Evolutionary conservation across 805 yeast genomes (phyloP), one percentile per base, ranked within the genome.

Genomic region (Tetrapisispora phaffii): DNA sequence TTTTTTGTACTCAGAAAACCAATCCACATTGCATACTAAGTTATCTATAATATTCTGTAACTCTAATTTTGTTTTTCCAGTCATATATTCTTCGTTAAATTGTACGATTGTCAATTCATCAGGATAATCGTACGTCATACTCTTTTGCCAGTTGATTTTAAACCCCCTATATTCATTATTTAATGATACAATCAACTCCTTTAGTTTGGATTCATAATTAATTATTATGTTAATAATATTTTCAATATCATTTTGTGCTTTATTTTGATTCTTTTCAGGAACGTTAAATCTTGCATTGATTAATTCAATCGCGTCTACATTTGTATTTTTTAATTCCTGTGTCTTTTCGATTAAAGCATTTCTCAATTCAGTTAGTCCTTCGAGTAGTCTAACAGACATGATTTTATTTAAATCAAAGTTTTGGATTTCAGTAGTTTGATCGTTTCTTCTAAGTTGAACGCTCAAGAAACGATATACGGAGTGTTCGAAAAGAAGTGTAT

Each of bases 1-100:
- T 13, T 5, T 20, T 29, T 50, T 54, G 39, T 41, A 58, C 20
- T 52, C 56, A 21, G 44, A 47, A 23, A 45, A 51, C 63, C 63
- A 58, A 35, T 50, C 54, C 24, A 55, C 47, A 10, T 44, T 44
- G 3, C 39, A 22, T 15, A 54, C 26, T 15, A 58, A 39, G 12
- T 19, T 17, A 22, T 43, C 47, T 9, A 47, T 36, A 9, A 46
- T 41, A 5, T 19, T n/a, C 21, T 13, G 9, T n/a, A 47, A 23
- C 20, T 47, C 20, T 20, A 26, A 24, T 12, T 21, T 39, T 7
- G 28, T 29, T 10, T 40, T 44, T 1, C 22, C 21, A 16, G 12
- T 37, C 5, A 34, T 36, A 10, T 36, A 28, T 3, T 39, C 33
- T 19, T 42, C 33, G 8, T 50, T 52, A 16, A 40, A 39, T 19